phyloP scores from a whole-genome alignment of 2,329 filamentous ascomycete species.

The Proliferodiscus dingleyae region DNA sequence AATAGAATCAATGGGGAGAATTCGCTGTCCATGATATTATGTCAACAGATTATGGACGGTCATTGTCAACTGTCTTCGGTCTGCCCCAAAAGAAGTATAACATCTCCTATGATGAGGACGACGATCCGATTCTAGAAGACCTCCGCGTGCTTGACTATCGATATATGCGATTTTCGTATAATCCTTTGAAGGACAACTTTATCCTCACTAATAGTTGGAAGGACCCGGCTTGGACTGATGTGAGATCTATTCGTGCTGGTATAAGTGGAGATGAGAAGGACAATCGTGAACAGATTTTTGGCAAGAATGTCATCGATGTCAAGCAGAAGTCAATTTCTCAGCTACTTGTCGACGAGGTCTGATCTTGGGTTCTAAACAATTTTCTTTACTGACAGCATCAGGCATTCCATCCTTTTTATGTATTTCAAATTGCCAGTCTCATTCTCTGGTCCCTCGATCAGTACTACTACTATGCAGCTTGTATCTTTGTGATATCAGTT shows the following conservation, averaged over 20 bases:
- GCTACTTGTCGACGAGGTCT: slow-evolving; percentile 81
- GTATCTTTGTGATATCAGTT: slow-evolving; percentile 91
- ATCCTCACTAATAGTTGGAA: slow-evolving; percentile 86
- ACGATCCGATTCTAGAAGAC: slow-evolving; percentile 71
- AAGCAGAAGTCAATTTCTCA: slow-evolving; percentile 80
- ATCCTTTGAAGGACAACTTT: slow-evolving; percentile 86
- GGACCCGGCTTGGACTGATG: slow-evolving; percentile 81
- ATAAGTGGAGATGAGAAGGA: slow-evolving; percentile 86
- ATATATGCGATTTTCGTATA: slow-evolving; percentile 89
- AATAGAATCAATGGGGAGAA: slow-evolving; percentile 89
- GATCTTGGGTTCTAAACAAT: slow-evolving; percentile 9
- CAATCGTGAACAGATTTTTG: slow-evolving; percentile 79
- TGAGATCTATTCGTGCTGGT: slow-evolving; percentile 68
- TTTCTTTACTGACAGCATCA: slow-evolving; percentile 34
- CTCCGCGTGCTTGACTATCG: slow-evolving; percentile 84
- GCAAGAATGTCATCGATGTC: slow-evolving; percentile 86
- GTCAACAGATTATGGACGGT: slow-evolving; percentile 47
- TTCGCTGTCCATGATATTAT: slow-evolving; percentile 71
- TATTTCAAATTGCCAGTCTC: slow-evolving; percentile 94
- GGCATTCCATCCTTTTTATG: slow-evolving; percentile 96
- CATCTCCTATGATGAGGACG: slow-evolving; percentile 60
- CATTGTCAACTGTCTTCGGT: slow-evolving; percentile 62
- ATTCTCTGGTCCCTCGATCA: slow-evolving; percentile 91
- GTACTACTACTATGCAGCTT: slow-evolving; percentile 96
- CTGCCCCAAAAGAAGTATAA: slow-evolving; percentile 55